phyloP scores from a whole-genome alignment of 768 basidiomycete species.

The Tricholoma matsutake region DNA sequence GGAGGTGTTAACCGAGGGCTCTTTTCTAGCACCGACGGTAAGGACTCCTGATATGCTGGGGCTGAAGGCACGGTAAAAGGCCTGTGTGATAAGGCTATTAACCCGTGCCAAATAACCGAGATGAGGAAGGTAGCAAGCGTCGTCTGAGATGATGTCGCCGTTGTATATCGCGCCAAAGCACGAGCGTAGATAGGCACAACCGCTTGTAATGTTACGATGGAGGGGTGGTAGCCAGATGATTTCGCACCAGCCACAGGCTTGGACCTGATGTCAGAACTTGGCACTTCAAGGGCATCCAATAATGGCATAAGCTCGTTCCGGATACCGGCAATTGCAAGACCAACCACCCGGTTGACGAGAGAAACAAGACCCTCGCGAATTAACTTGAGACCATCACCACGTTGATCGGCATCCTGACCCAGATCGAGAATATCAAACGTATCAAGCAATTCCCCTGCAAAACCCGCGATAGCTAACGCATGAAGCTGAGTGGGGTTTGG shows the following conservation, averaged over 20 bases:
- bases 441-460: conserved; percentile 72
- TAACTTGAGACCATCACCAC: conserved; percentile 65
- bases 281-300: conserved; percentile 58
- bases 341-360: conserved; percentile 60
- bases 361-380: conserved; percentile 72
- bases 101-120: conserved; percentile 67
- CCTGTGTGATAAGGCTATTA: conserved; percentile 72
- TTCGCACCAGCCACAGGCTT: conserved; percentile 33
- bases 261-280: conserved; percentile 25
- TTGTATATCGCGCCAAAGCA: conserved; percentile 54
- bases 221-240: conserved; percentile 46
- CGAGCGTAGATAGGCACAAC: conserved; percentile 62
- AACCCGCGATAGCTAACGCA: conserved; percentile 62
- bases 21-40: conserved; percentile 36
- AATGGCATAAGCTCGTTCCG: conserved; percentile 59
- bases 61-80: conserved; percentile 36
- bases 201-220: conserved; percentile 54
- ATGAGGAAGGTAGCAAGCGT: conserved; percentile 70
- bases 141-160: conserved; percentile 52
- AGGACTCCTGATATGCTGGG: conserved; percentile 36
- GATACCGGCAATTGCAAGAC: conserved; percentile 60
- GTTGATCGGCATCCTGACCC: conserved; percentile 55
- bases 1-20: conserved; percentile 47
- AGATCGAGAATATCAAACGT: conserved; percentile 65
- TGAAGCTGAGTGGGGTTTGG: conserved; percentile 69